Evolutionary conservation across 345 rosid genomes (phyloP), one percentile per base, ranked within the genome.

Genomic region (Bruguiera parviflora): DNA sequence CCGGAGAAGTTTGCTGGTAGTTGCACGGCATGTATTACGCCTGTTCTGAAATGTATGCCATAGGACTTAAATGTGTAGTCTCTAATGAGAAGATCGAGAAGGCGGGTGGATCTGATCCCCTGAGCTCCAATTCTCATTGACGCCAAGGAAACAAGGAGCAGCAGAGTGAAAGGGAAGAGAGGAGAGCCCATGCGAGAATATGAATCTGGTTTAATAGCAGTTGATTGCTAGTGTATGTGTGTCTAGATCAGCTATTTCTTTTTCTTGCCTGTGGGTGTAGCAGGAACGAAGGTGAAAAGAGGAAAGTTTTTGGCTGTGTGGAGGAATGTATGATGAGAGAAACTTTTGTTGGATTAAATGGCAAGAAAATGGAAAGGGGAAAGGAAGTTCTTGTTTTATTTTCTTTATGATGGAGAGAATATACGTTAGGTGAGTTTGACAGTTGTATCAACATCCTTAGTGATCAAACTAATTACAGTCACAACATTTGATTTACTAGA

Each of bases 1-100:
- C 92, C 92, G 0, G 99, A 89, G 75, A 95, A 84, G 53, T 86
- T 92, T 27, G 85, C 82, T 2, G 99, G 97, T 57, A 91, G 80
- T 16, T 77, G 29, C 20, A 89, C 84, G 19, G 82, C 55, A 49
- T 87, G 91, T 16, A 84, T 19, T 21, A 37, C 73, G 9, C 96
- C 96, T 53, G 98, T 94, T 71, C 53, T 81, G 63, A 87, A 68
- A 53, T 66, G 77, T 21, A 68, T 75, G 81, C 74, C 71, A 64
- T 75, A 86, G 81, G 86, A 88, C 71, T 79, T 76, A 72, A 89
- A 79, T 16, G 89, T 84, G 84, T 89, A 88, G 70, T 95, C 93
- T 74, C 87, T 83, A 56, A 88, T 86, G 68, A 89, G 76, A 63
- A 89, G 89, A 82, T 95, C 99, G 0, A 88, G 86, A 52, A 80